Evolutionary conservation across 176 grass and related monocot species (phyloP), one percentile per base, ranked within the genome.

Genomic region (Hsuehochloa calcarea): DNA sequence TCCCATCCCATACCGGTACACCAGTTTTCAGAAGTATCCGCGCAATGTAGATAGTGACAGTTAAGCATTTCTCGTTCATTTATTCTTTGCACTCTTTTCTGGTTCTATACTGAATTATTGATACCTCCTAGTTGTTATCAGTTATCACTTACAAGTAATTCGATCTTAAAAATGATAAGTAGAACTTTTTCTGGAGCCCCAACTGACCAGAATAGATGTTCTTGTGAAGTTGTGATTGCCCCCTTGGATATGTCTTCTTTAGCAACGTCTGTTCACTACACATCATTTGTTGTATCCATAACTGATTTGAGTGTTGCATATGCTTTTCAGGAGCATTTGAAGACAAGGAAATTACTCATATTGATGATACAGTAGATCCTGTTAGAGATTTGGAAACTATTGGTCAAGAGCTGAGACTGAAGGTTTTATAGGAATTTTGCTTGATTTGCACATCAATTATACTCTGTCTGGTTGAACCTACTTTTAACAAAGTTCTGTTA

Each of bases 341-440:
- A 85, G 96, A 98, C 86, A 22, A 88, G 35, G 96, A 95, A 66
- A 89, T 98, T 83, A 95, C 89, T 63, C 96, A 98, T 89, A 85
- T 98, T 80, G 96, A 98, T 82, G 96, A 98, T 68, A 68, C 89
- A 86, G 81, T 98, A 73, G 96, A 98, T 82, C 96, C 96, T 89
- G 93, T 98, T 91, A 95, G 96, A 83, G 96, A 98, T 82, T 86
- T 98, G 62, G 96, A 98, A 80, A 92, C 93, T 82, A 98, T 98
- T 82, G 71, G 85, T 79, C 78, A 93, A 88, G 96, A 98, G 79
- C 81, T 98, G 70, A 92, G 96, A 72, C 90, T 98, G 85, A 98
- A 98, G 93, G 96, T 95, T 88, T 82, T 43, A 41, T 89, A 52
- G 5, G 58, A 52, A 10, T 37, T 87, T 41, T 79, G 17, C 64